Conservation (phyloP, 1,284 basidiomycete genomes). For the Ceratobasidium sp. region DNA sequence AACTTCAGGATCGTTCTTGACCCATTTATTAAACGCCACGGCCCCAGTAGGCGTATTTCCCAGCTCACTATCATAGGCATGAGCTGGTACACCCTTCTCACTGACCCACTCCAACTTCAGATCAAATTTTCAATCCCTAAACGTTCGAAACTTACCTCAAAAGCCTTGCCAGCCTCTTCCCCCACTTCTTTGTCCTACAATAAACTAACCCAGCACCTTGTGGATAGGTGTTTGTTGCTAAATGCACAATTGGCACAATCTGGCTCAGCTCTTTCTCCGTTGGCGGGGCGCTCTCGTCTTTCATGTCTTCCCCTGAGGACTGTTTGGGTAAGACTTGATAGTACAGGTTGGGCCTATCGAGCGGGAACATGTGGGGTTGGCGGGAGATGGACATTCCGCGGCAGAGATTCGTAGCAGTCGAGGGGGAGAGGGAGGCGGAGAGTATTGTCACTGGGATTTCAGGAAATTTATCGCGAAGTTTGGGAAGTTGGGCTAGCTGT, state of each 20-base stretch:
- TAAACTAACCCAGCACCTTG: constrained; percentile 19
- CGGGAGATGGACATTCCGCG: background rate
- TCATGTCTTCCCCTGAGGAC: constrained; percentile 16
- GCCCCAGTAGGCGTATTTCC: constrained; percentile 1
- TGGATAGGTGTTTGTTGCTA: constrained; percentile 14
- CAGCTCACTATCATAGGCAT: constrained; percentile 22
- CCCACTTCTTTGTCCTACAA: constrained; percentile 15
- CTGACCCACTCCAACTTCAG: too few species aligned
- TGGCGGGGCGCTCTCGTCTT: background rate
- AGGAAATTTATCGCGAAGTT: constrained; percentile 23
- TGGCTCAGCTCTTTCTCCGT: constrained; percentile 17
- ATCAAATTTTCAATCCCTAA: too few species aligned
- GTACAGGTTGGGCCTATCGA: constrained; percentile 33
- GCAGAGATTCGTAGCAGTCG: background rate
- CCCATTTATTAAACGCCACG: constrained; percentile 4
- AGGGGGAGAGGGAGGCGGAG: constrained; percentile 31
- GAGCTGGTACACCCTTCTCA: background rate
- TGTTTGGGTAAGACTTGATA: constrained; percentile 15
- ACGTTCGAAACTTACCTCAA: background rate
- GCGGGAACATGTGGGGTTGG: constrained; percentile 7
- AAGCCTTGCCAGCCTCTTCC: constrained; percentile 18
- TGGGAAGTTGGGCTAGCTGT: constrained; percentile 13
- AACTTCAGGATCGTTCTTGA: constrained; percentile 14
- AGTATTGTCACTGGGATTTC: constrained; percentile 13
- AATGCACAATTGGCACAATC: background rate